phyloP scores from a whole-genome alignment of 2,329 filamentous ascomycete species.

The Xylariales sp. region DNA sequence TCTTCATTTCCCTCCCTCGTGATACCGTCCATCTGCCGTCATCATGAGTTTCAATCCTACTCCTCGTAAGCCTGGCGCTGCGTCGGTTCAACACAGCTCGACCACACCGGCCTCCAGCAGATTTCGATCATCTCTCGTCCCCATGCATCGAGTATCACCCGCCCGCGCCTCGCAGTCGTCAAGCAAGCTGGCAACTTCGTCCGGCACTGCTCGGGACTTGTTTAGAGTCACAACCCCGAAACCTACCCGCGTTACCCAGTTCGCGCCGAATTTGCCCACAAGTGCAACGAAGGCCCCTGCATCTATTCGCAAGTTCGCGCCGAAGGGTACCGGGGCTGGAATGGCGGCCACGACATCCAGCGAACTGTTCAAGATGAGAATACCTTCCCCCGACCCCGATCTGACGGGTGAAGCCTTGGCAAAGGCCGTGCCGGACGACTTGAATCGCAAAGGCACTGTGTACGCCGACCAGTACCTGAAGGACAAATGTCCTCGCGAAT shows the following conservation, averaged over 20 bases:
- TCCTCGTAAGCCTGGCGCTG: constrained; percentile 24
- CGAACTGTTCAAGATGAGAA: constrained; percentile 55
- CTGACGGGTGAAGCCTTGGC: constrained; percentile 51
- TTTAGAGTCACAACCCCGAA: constrained; percentile 26
- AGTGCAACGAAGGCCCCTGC: constrained; percentile 18
- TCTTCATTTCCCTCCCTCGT: too few species aligned
- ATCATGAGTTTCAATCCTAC: constrained; percentile 13
- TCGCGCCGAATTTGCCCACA: constrained; percentile 24
- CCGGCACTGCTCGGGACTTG: constrained; percentile 19
- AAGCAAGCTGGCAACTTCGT: constrained; percentile 9
- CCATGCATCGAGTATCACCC: constrained; percentile 22
- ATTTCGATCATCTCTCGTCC: constrained; percentile 30
- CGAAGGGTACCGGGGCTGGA: constrained; percentile 41
- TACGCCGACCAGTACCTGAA: constrained; percentile 57
- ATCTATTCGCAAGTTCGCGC: constrained; percentile 23
- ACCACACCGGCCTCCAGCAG: constrained; percentile 22
- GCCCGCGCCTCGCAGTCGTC: constrained; percentile 16
- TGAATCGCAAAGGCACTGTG: constrained; percentile 47
- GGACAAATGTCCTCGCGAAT: constrained; percentile 51
- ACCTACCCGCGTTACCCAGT: constrained; percentile 19
- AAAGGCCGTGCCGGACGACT: constrained; percentile 48
- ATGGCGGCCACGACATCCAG: constrained; percentile 45
- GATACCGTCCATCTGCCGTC: too few species aligned
- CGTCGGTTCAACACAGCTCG: constrained; percentile 24
- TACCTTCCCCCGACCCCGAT: constrained; percentile 51